Percentiles rank a stretch among this genome's conserved stretches.
Conservation (phyloP, 2,329 filamentous ascomycete species). For the Talaromyces rugulosus region DNA sequence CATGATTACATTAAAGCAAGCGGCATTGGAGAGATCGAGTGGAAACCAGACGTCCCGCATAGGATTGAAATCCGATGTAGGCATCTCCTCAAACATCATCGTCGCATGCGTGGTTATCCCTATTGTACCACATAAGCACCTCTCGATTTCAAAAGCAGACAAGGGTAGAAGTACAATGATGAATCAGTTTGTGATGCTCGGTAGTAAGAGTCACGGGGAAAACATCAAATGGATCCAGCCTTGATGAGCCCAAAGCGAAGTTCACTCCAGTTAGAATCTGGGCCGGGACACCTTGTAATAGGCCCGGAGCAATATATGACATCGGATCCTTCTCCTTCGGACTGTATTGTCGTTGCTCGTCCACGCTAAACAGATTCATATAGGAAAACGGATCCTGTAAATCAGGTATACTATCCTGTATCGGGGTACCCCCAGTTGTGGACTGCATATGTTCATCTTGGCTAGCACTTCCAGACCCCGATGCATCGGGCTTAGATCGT, state of each 20-base stretch:
- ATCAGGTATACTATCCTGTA: not conserved
- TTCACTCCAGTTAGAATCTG: constrained; percentile 23
- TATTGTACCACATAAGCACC: constrained; percentile 7
- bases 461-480: not conserved
- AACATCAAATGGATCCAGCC: constrained; percentile 33
- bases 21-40: constrained; percentile 38
- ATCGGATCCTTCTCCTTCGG: not conserved
- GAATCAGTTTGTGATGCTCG: constrained; percentile 32
- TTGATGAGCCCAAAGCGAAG: constrained; percentile 22
- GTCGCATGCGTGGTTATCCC: constrained; percentile 28
- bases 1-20: constrained; percentile 40
- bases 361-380: not conserved
- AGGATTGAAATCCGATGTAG: constrained; percentile 30
- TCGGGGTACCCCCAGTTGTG: not conserved
- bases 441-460: not conserved
- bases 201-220: constrained; percentile 31
- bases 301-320: not conserved
- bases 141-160: not conserved
- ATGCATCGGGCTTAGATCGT: not conserved
- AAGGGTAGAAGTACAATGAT: constrained; percentile 29
- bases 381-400: not conserved
- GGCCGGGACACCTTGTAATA: not conserved
- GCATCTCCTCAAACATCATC: constrained; percentile 29
- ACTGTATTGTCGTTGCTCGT: not conserved
- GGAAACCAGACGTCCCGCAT: constrained; percentile 41